Conservation (phyloP, 768 basidiomycete genomes). For the Phaeolepiota aurea region DNA sequence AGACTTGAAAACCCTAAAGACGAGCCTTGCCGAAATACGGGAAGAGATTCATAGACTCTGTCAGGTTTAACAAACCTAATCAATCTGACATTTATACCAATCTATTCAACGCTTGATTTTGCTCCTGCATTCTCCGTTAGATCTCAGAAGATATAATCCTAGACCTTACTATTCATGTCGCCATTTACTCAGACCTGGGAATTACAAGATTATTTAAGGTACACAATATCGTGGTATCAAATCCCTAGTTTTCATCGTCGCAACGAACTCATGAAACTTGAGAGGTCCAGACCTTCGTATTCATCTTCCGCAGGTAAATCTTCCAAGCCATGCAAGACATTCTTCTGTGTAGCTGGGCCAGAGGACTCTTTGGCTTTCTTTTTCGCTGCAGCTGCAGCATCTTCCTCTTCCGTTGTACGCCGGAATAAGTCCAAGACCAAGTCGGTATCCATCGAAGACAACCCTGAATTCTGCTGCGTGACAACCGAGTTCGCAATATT, state of each 20-base stretch:
- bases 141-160: too few species aligned
- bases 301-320: conserved; percentile 91
- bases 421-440: conserved; percentile 91
- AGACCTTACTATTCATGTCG: too few species aligned
- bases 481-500: conserved; percentile 97
- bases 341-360: conserved; percentile 68
- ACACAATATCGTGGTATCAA: too few species aligned
- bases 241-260: conserved; percentile 30
- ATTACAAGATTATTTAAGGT: too few species aligned
- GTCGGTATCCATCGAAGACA: conserved; percentile 95
- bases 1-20: conserved; percentile 80
- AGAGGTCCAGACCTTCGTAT: conserved; percentile 80
- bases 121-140: too few species aligned
- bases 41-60: conserved; percentile 68
- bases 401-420: conserved; percentile 75
- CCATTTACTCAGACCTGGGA: too few species aligned
- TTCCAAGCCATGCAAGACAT: conserved; percentile 81
- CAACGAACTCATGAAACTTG: conserved; percentile 84
- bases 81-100: not conserved
- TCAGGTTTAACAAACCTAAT: conserved; percentile 19
- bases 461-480: conserved; percentile 92
- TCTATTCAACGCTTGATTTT: not conserved
- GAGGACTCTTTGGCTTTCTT: conserved; percentile 45
- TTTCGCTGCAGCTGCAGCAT: conserved; percentile 41
- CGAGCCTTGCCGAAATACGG: conserved; percentile 75